Evolutionary conservation across 257 asterid genomes (phyloP), one percentile per base, ranked within the genome.

Genomic region (Coffea eugenioides): DNA sequence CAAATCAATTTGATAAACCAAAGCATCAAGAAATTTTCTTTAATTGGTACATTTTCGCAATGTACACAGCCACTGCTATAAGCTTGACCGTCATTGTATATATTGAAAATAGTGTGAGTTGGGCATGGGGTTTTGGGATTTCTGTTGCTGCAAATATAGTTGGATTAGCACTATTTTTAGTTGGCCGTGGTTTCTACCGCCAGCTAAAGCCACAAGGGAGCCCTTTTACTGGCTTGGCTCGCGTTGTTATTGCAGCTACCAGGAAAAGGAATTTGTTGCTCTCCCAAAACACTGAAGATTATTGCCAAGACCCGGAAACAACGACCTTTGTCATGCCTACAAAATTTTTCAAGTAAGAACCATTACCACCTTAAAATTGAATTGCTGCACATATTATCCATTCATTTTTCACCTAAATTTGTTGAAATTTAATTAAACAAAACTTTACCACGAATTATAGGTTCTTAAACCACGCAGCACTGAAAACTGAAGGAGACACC

Each of bases 221-320:
- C 85, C 97, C 97, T 6, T 92, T 89, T 49, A 84, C n/a, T 70
- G 67, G 86, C 69, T 69, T 90, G 39, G 93, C 83, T 34, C 78
- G 85, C 4, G 95, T 92, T 23, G 0, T 89, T 1, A 85, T 85
- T 34, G 91, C 90, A 10, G 87, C 91, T 23, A 4, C 87, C 14
- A 27, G 81, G 8, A 90, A 87, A 70, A 86, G 94, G 51, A 79
- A 75, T 43, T 18, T 81, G 77, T 0, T 10, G 71, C 83, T 87
- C 68, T 82, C 92, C 8, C 73, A 45, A 15, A 62, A 76, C 27
- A 34, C 45, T n/a, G 64, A 21, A 64, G 78, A 74, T 74, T 74
- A 74, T 21, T 36, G 45, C 78, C 78, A 74, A 43, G 78, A 36
- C 34, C 78, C 25, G 20, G 54, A 74, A 39, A 57, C 13, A 13